A percentile compares a stretch with the other conserved stretches of the same genome.
Conservation (phyloP, 176 grass and related monocot genomes). For the Bonia amplexicaulis region DNA sequence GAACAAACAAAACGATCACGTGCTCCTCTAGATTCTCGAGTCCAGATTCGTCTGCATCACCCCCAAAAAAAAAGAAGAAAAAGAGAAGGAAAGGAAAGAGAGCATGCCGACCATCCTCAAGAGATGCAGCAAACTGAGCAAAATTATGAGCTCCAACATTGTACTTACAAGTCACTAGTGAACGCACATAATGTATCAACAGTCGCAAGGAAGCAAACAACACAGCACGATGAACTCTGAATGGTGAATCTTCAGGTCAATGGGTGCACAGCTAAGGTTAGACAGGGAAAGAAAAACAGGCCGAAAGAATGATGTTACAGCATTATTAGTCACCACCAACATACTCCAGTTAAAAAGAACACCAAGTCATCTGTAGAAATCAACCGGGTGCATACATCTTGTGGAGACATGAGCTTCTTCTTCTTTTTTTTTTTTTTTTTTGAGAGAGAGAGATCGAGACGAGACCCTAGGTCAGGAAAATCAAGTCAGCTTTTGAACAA, state of each 20-base stretch:
- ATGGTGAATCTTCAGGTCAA: background rate
- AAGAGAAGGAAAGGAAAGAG: too few species aligned
- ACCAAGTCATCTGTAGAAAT: background rate
- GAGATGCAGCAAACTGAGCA: too few species aligned
- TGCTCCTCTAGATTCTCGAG: too few species aligned
- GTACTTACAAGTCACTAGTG: background rate
- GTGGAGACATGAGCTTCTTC: background rate
- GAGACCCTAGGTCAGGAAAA: conserved; percentile 6
- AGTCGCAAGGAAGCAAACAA: background rate
- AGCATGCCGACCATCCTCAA: too few species aligned
- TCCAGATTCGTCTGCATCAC: too few species aligned
- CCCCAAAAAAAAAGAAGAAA: too few species aligned
- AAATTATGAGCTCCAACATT: too few species aligned
- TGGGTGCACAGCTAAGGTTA: background rate
- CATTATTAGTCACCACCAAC: conserved; percentile 1
- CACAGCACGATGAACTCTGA: background rate
- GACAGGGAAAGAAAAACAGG: background rate
- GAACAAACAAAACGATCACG: too few species aligned
- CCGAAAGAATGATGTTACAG: conserved; percentile 25
- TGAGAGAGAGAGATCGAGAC: background rate
- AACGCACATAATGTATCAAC: background rate
- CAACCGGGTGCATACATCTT: background rate
- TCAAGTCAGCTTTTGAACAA: conserved; percentile 42
- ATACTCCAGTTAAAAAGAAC: background rate
- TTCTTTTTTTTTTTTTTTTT: background rate